Conservation (phyloP, 768 basidiomycete species). For the Leccinum uliginosum region DNA sequence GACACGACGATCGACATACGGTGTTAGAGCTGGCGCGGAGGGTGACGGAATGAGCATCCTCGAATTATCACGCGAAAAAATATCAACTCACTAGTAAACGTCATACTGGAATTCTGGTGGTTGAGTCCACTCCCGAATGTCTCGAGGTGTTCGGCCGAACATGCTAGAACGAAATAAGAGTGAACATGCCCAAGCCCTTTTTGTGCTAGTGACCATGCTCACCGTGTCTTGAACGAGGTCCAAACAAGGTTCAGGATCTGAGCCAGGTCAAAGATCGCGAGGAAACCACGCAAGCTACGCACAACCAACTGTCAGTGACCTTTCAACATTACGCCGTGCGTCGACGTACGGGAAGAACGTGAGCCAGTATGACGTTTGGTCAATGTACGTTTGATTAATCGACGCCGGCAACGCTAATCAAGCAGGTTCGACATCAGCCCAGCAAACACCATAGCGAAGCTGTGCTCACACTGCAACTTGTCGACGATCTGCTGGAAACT, state of each 20-base stretch:
- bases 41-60: not conserved
- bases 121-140: conserved; percentile 86
- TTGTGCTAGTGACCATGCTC: conserved; percentile 15
- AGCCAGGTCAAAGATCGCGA: conserved; percentile 91
- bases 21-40: conserved; percentile 45
- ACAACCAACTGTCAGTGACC: conserved; percentile 2
- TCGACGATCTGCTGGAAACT: conserved; percentile 44
- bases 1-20: conserved; percentile 32
- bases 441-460: not conserved
- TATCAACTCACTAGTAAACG: conserved; percentile 65
- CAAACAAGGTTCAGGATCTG: conserved; percentile 89
- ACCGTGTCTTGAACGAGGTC: conserved; percentile 82
- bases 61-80: not conserved
- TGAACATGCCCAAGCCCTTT: not conserved
- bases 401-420: conserved; percentile 63
- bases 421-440: not conserved
- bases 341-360: conserved; percentile 85
- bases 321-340: not conserved
- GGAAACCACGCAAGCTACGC: conserved; percentile 83
- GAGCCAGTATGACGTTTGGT: conserved; percentile 89
- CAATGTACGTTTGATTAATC: conserved; percentile 86
- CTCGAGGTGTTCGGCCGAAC: conserved; percentile 86
- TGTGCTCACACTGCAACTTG: conserved; percentile 38
- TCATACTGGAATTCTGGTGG: conserved; percentile 88
- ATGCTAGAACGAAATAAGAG: conserved; percentile 38